Percentiles rank a stretch among this genome's conserved stretches.
Evolutionary conservation across 208 protist genomes (phyloP).

Genomic region (Leishmania turanica): DNA sequence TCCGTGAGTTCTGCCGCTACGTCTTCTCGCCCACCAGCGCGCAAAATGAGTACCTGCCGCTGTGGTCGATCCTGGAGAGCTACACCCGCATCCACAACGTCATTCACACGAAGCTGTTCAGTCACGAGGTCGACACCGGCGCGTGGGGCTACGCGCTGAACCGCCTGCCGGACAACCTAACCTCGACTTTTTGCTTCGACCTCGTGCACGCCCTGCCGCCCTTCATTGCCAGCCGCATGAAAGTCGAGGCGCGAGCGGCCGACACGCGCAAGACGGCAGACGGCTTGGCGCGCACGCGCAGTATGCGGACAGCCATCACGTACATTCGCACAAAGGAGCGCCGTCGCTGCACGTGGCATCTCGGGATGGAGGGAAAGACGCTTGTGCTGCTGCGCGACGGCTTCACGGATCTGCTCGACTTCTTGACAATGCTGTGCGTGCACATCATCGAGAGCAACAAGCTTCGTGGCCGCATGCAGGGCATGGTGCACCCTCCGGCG

Average conservation of each 20-base stretch:
- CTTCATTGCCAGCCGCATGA: constrained; percentile 84
- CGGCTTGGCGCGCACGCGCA: constrained; percentile 20
- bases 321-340: constrained; percentile 86
- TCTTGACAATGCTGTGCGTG: constrained; percentile 88
- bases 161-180: constrained; percentile 77
- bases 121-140: constrained; percentile 77
- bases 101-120: constrained; percentile 86
- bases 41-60: constrained; percentile 81
- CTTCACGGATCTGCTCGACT: constrained; percentile 89
- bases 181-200: constrained; percentile 85
- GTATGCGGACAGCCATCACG: constrained; percentile 48
- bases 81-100: constrained; percentile 86
- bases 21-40: constrained; percentile 67
- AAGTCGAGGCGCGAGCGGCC: constrained; percentile 56
- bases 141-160: constrained; percentile 88
- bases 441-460: constrained; percentile 93
- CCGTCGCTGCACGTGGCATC: constrained; percentile 84
- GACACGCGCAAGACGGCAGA: constrained; percentile 59
- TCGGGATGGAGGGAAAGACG: constrained; percentile 88
- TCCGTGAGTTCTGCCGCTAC: constrained; percentile 81
- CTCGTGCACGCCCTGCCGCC: constrained; percentile 79
- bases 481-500: constrained; percentile 81
- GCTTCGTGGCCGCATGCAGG: constrained; percentile 78
- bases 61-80: constrained; percentile 81
- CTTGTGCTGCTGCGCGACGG: constrained; percentile 87